Base-by-base conservation (phyloP, 2,329 filamentous ascomycete genomes). In the Colletotrichum abscissum region DNA sequence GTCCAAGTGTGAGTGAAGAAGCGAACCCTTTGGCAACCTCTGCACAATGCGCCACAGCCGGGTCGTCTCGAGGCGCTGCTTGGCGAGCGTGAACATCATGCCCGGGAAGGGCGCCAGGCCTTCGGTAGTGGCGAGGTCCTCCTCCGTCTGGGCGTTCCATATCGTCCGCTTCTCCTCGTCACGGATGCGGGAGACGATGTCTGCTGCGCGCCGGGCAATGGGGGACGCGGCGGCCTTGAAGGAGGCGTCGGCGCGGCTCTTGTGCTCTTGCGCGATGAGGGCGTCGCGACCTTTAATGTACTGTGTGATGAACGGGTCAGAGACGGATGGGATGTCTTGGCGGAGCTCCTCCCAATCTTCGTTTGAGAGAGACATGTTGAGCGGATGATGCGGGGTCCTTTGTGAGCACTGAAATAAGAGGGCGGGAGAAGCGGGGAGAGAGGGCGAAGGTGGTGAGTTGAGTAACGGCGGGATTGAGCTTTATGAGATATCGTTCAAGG, bases 31-130 rank as follows among this genome's bases (percentile, higher is more conserved):
- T 22, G 95, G 95, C 92, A 97, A 93, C 77, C 86, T 88, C 75
- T 91, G 88, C 14, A 96, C 88, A 75, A 97, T 95, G 76, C 90
- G 87, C 93, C 93, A 97, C 28, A 97, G 85, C 78, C 91, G 91
- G 22, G 93, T 95, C 75, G 87, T 87, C 81, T 96, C 93, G 89
- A 96, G 95, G 24, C 90, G 89, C 38, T 90, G 88, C 81, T 93
- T 94, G 73, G 93, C 94, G 22, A 95, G 87, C 4, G 88, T 90
- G 81, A 96, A 97, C 92, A 95, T 94, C 91, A 96, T 95, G 4
- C 94, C 94, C 1, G 93, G 93, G 79, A 92, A 93, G 28, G 94
- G 84, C 66, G 91, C 90, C 69, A 89, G 87, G 77, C 90, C 79
- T 42, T 81, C 84, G 72, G 89, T 84, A 68, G 89, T 87, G 11